Conservation (phyloP, 352 stramenopile genomes). For the Globisporangium recalcitrans region DNA sequence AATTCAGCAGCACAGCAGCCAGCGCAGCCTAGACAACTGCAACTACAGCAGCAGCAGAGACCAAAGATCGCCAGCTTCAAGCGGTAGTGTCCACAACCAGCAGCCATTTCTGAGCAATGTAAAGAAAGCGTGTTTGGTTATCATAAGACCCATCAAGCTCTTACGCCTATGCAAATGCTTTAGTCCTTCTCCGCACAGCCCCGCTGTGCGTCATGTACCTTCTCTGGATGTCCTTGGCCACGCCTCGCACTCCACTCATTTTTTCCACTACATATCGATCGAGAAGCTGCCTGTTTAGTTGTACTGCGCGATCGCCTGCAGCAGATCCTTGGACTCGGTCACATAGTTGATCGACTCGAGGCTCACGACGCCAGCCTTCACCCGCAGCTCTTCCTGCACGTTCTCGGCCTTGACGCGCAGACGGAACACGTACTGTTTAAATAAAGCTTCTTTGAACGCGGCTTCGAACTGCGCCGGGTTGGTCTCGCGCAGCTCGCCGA, state of each 20-base stretch:
- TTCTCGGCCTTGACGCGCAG: constrained; percentile 95
- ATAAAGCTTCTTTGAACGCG: constrained; percentile 91
- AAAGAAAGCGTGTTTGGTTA: too few species aligned
- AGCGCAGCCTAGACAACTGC: neutral
- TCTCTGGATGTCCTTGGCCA: neutral
- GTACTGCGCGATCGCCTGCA: constrained; percentile 90
- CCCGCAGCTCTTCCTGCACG: constrained; percentile 92
- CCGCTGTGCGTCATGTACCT: neutral
- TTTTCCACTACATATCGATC: neutral
- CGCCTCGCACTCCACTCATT: neutral
- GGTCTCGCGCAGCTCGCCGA: constrained; percentile 76
- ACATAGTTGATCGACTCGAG: constrained; percentile 93
- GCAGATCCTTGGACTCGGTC: constrained; percentile 89
- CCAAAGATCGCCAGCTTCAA: constrained; percentile 10
- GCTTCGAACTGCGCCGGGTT: constrained; percentile 90
- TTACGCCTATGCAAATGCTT: neutral
- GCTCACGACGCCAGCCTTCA: constrained; percentile 91
- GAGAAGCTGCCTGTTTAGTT: constrained; percentile 30
- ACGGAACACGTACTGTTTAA: constrained; percentile 86
- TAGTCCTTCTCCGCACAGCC: neutral
- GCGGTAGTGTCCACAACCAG: neutral
- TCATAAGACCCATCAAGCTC: too few species aligned
- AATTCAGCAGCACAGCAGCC: neutral
- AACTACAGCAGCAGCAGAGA: constrained; percentile 1
- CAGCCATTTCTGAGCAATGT: neutral